Evolutionary conservation across 108 stramenopile species (phyloP).

Genomic region (Nitzschia sp.): DNA sequence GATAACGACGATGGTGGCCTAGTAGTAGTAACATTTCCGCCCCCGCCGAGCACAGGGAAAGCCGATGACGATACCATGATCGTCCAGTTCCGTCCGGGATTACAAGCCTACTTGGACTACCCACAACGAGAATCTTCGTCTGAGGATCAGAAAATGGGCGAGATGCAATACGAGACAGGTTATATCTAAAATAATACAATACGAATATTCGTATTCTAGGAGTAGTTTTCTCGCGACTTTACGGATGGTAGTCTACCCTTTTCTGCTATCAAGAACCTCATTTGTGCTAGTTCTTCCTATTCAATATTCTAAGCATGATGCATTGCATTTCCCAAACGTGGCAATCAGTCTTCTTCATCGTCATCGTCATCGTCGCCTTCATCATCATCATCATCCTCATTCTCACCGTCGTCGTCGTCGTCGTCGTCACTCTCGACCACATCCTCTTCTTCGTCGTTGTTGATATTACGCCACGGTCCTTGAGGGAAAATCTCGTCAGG

Average conservation of each 20-base stretch:
- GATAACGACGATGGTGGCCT: slow-evolving; percentile 32
- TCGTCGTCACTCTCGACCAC: background rate
- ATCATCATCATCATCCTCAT: background rate
- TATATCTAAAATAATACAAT: slow-evolving; percentile 3
- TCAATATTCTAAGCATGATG: no score
- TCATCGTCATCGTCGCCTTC: background rate
- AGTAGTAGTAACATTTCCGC: slow-evolving; percentile 46
- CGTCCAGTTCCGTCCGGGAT: slow-evolving; percentile 36
- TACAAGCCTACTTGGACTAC: slow-evolving; percentile 48
- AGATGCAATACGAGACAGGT: slow-evolving; percentile 4
- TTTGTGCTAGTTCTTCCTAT: no score
- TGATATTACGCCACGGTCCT: slow-evolving; percentile 45
- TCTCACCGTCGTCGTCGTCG: slow-evolving; percentile 5
- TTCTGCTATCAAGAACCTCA: no score
- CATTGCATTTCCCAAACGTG: no score
- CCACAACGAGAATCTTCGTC: background rate
- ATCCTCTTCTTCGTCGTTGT: background rate
- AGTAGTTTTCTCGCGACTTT: background rate
- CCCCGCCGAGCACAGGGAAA: slow-evolving; percentile 9
- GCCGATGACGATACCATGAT: slow-evolving; percentile 16
- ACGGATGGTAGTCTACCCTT: no score
- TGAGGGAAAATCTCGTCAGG: slow-evolving; percentile 65
- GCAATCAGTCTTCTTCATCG: no score
- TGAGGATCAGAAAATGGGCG: background rate
- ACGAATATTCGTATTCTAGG: background rate